Percentiles rank a stretch among this genome's conserved stretches.
phyloP scores from a whole-genome alignment of 306 rosid genomes.

The Echinosophora koreensis region DNA sequence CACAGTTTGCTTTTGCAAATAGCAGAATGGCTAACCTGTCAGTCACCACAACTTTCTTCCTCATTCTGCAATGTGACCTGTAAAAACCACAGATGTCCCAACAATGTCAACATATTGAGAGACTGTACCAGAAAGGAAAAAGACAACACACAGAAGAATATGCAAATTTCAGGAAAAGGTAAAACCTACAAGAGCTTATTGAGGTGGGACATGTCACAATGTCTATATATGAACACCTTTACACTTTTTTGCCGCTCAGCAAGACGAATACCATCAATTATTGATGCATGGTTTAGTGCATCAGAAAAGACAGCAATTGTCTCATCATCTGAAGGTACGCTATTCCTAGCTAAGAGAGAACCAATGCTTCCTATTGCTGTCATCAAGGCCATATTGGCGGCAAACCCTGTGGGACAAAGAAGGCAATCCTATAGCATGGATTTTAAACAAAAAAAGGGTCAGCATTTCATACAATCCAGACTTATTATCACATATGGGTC shows the following conservation, averaged over 20 bases:
- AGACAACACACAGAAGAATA: slow-evolving; percentile 17
- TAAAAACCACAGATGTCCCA: slow-evolving; percentile 44
- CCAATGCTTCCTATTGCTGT: slow-evolving; percentile 83
- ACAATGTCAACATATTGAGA: slow-evolving; percentile 31
- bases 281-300: slow-evolving; percentile 87
- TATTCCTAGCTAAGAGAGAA: slow-evolving; percentile 71
- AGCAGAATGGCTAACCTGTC: slow-evolving; percentile 69
- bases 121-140: slow-evolving; percentile 37
- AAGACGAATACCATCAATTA: slow-evolving; percentile 93
- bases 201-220: slow-evolving; percentile 95
- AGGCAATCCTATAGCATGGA: slow-evolving; percentile 93
- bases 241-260: slow-evolving; percentile 78
- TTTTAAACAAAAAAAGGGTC: slow-evolving; percentile 56
- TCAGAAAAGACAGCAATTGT: slow-evolving; percentile 90
- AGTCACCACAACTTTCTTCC: slow-evolving; percentile 89
- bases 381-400: slow-evolving; percentile 98
- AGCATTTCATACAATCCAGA: slow-evolving; percentile 52
- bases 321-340: slow-evolving; percentile 65
- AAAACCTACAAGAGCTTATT: slow-evolving; percentile 77
- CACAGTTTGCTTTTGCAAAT: slow-evolving; percentile 29
- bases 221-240: slow-evolving; percentile 79
- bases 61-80: slow-evolving; percentile 78
- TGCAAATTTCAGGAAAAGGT: slow-evolving; percentile 42
- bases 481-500: slow-evolving; percentile 36
- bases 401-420: slow-evolving; percentile 98